Evolutionary conservation across 345 rosid species (phyloP).

Genomic region (Brassica juncea): DNA sequence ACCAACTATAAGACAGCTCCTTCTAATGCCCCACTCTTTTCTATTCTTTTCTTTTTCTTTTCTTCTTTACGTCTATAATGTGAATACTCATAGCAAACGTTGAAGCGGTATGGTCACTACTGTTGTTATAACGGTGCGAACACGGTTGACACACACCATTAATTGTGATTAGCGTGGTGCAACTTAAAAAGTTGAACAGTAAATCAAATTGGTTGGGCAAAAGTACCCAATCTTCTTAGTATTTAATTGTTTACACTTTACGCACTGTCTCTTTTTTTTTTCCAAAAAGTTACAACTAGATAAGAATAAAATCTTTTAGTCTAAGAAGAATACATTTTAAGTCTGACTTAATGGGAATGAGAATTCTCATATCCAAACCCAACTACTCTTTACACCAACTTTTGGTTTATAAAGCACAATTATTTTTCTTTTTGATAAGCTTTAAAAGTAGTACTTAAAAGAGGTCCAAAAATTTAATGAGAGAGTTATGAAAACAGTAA

Average conservation of each 20-base stretch:
- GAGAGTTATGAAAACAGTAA: no score
- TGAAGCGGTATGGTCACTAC: slow-evolving; percentile 19
- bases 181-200: not conserved
- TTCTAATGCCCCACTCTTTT: slow-evolving; percentile 23
- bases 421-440: not conserved
- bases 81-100: slow-evolving; percentile 33
- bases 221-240: not conserved
- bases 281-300: not conserved
- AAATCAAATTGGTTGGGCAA: not conserved
- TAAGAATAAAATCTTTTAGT: not conserved
- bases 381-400: slow-evolving; percentile 20
- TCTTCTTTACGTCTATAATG: not conserved
- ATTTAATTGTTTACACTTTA: not conserved
- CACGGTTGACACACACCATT: slow-evolving; percentile 23
- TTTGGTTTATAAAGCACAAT: not conserved
- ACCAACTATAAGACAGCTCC: slow-evolving; percentile 38
- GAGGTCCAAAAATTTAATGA: no score
- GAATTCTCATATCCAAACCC: slow-evolving; percentile 10
- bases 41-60: not conserved
- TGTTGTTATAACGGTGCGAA: not conserved
- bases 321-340: no score
- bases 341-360: not conserved
- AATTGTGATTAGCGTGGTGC: slow-evolving; percentile 8
- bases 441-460: no score
- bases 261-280: not conserved